A percentile compares a stretch with the other conserved stretches of the same genome.
These are phyloP conservation scores for Candida sp. DNA, from an alignment of 1,139 yeast genomes.

Conservation along the genomic window DNA sequence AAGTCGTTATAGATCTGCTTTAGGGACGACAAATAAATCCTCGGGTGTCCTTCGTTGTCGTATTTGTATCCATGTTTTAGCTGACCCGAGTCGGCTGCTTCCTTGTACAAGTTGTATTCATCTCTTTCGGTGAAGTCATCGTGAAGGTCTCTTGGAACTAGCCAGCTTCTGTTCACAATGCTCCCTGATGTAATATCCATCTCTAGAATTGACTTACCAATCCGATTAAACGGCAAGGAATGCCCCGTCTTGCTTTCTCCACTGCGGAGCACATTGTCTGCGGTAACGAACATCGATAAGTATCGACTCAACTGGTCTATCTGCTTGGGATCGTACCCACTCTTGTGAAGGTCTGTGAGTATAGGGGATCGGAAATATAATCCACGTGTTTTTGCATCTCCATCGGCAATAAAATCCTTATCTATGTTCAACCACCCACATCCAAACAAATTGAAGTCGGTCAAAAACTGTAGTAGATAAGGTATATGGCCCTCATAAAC, in stretches of 20 bases:
- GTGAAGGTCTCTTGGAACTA: constrained; percentile 54
- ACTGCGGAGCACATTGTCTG: constrained; percentile 27
- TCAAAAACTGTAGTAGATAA: constrained; percentile 70
- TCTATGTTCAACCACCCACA: constrained; percentile 71
- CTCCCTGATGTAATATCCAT: constrained; percentile 64
- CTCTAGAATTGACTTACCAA: constrained; percentile 69
- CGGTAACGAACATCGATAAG: constrained; percentile 20
- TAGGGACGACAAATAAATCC: constrained; percentile 58
- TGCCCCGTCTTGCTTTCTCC: constrained; percentile 14
- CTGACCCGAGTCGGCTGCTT: constrained; percentile 2
- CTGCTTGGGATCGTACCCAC: constrained; percentile 8
- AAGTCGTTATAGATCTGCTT: constrained; percentile 68
- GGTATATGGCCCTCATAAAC: constrained; percentile 84
- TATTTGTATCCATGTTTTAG: constrained; percentile 16
- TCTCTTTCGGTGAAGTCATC: constrained; percentile 44
- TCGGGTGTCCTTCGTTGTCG: constrained; percentile 14
- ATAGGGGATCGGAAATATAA: constrained; percentile 47
- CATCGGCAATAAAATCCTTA: constrained; percentile 9
- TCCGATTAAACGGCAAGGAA: constrained; percentile 41
- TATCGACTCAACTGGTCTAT: constrained; percentile 11
- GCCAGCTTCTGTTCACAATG: constrained; percentile 56
- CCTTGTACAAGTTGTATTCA: constrained; percentile 10
- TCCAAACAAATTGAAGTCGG: constrained; percentile 85
- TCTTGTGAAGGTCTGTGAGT: constrained; percentile 9
- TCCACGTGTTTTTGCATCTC: constrained; percentile 12